Conservation (phyloP, 1,284 basidiomycete genomes). For the Moesziomyces globuligerus region DNA sequence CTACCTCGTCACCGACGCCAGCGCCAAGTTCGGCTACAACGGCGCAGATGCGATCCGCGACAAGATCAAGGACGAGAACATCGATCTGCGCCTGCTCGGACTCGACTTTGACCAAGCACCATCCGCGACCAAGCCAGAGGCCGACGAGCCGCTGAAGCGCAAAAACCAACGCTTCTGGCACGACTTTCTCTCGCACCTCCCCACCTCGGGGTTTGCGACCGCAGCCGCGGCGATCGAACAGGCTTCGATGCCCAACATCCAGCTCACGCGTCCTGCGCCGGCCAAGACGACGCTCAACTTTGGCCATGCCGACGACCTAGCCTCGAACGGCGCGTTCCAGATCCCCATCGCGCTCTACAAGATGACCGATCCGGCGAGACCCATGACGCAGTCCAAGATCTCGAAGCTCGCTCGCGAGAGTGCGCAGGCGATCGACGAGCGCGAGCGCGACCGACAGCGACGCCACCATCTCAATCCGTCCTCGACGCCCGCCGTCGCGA, state of each 20-base stretch:
- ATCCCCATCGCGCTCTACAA: constrained; percentile 83
- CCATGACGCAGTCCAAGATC: constrained; percentile 74
- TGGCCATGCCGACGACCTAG: constrained; percentile 46
- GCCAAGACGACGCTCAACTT: constrained; percentile 48
- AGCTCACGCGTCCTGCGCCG: constrained; percentile 49
- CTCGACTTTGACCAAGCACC: constrained; percentile 85
- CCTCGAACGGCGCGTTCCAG: constrained; percentile 76
- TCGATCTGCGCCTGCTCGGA: constrained; percentile 70
- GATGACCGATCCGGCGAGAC: constrained; percentile 78
- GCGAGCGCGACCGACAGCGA: constrained; percentile 16
- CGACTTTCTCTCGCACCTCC: constrained; percentile 70
- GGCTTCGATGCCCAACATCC: constrained; percentile 44
- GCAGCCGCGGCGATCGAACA: constrained; percentile 48
- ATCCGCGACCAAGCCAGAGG: constrained; percentile 74
- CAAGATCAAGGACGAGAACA: constrained; percentile 40
- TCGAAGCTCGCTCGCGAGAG: constrained; percentile 51
- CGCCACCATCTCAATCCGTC: constrained; percentile 27
- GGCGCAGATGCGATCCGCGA: constrained; percentile 36
- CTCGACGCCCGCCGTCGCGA: constrained; percentile 20
- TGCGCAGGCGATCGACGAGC: constrained; percentile 21
- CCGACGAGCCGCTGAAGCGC: constrained; percentile 79
- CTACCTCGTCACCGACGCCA: constrained; percentile 66
- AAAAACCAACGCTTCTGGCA: constrained; percentile 81
- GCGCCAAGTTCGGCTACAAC: constrained; percentile 39
- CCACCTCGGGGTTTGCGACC: constrained; percentile 71